Percentiles rank a stretch among this genome's conserved stretches.
Evolutionary conservation across 169 alveolate genomes (phyloP).

Genomic region (Cardiosporidium cionae): DNA sequence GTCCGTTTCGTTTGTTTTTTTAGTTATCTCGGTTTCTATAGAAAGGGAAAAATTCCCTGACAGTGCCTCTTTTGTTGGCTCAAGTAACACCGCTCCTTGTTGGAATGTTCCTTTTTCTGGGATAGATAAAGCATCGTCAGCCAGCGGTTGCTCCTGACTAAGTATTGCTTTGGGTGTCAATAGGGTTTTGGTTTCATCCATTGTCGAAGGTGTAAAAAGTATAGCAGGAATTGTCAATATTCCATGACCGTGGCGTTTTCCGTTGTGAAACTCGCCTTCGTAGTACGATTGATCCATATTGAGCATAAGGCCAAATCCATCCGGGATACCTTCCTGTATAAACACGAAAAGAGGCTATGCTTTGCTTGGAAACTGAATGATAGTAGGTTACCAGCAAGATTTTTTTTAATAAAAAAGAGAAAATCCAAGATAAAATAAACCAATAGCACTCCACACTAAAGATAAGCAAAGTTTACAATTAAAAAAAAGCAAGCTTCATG

Average conservation of each 20-base stretch:
- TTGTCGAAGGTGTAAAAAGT: not conserved
- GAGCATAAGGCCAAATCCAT: slow-evolving; percentile 23
- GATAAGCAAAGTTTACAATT: too few species aligned
- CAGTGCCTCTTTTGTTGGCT: not conserved
- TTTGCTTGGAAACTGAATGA: not conserved
- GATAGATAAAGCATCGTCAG: not conserved
- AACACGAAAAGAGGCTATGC: not conserved
- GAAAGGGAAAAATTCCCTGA: not conserved
- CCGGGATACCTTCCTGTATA: slow-evolving; percentile 19
- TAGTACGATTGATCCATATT: slow-evolving; percentile 2
- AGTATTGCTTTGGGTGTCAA: not conserved
- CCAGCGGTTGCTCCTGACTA: not conserved
- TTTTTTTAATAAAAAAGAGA: not conserved
- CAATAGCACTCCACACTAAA: not conserved
- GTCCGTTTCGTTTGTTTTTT: not conserved
- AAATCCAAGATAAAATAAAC: not conserved
- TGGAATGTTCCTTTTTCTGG: not conserved
- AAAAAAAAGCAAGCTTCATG: too few species aligned
- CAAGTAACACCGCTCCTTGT: not conserved
- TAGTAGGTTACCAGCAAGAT: not conserved
- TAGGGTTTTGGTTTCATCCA: not conserved
- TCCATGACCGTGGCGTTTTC: slow-evolving; percentile 32
- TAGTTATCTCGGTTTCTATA: not conserved
- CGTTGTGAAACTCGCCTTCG: slow-evolving; percentile 29
- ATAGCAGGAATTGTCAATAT: slow-evolving; percentile 9